These are phyloP conservation scores for Cladophialophora bantiana DNA, from an alignment of 2,329 filamentous ascomycete species.

Conservation along the genomic window DNA sequence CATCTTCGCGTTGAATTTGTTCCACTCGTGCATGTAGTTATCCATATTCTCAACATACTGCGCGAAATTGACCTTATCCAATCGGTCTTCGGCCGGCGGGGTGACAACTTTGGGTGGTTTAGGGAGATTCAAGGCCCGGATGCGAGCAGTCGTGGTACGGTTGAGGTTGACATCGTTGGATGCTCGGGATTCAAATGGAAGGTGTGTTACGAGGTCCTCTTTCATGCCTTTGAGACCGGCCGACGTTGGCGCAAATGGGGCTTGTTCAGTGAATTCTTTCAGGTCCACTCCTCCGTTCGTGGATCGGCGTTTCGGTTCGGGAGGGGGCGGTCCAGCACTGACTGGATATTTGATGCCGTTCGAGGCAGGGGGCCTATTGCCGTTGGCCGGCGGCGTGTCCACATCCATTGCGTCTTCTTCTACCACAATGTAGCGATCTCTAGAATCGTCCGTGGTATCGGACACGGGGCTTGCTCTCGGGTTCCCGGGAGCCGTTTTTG, in stretches of 20 bases:
- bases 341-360: constrained; percentile 18
- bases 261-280: constrained; percentile 57
- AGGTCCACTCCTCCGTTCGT: constrained; percentile 52
- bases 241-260: constrained; percentile 57
- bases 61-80: constrained; percentile 58
- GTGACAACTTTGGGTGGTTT: constrained; percentile 61
- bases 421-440: constrained; percentile 32
- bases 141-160: constrained; percentile 45
- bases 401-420: constrained; percentile 56
- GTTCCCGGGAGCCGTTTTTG: neutral
- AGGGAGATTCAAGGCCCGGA: constrained; percentile 54
- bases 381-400: constrained; percentile 47
- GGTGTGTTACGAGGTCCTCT: constrained; percentile 59
- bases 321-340: constrained; percentile 9
- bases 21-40: constrained; percentile 64
- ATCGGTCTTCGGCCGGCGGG: constrained; percentile 39
- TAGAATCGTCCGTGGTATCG: constrained; percentile 21
- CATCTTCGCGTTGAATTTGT: constrained; percentile 62
- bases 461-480: constrained; percentile 10
- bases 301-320: constrained; percentile 20
- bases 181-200: constrained; percentile 66
- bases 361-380: constrained; percentile 6
- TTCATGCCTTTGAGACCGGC: constrained; percentile 59
- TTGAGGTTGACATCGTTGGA: constrained; percentile 49
- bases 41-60: constrained; percentile 62